Conservation (phyloP, 78 protist genomes). For the Polysphondylium violaceum region DNA sequence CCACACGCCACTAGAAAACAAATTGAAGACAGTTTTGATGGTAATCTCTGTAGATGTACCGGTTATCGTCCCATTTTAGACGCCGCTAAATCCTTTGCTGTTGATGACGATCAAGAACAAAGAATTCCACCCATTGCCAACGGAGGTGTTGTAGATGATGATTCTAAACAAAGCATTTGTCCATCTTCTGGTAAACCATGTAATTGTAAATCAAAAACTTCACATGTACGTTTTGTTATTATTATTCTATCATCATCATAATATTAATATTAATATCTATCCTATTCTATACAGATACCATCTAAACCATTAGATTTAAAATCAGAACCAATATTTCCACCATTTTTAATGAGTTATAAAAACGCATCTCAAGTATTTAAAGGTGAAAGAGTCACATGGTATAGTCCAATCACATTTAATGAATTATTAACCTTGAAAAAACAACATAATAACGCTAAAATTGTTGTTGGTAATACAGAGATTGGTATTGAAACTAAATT, state of each 20-base stretch:
- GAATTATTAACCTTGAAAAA: constrained; percentile 50
- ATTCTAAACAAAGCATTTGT: constrained; percentile 21
- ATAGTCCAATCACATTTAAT: constrained; percentile 78
- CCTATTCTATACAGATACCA: constrained; percentile 33
- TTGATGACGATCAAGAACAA: not conserved
- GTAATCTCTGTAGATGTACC: constrained; percentile 98
- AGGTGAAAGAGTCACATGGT: constrained; percentile 80
- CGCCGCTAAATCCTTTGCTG: constrained; percentile 80
- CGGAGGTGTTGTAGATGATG: constrained; percentile 26
- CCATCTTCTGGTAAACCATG: constrained; percentile 82
- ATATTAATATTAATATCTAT: not conserved
- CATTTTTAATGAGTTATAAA: constrained; percentile 45
- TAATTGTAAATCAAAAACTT: constrained; percentile 53
- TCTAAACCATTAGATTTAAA: constrained; percentile 51
- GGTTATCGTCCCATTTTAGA: constrained; percentile 97
- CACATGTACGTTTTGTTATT: constrained; percentile 11
- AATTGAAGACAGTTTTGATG: constrained; percentile 90
- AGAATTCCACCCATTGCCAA: constrained; percentile 33
- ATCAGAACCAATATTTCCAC: constrained; percentile 88
- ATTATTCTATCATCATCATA: not conserved
- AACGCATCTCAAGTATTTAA: constrained; percentile 4
- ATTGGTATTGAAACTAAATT: constrained; percentile 87
- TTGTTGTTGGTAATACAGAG: constrained; percentile 92
- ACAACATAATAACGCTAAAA: constrained; percentile 54
- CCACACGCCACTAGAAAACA: constrained; percentile 46